Evolutionary conservation across 2,329 filamentous ascomycete genomes (phyloP).

Genomic region (Graphilbum sp.): DNA sequence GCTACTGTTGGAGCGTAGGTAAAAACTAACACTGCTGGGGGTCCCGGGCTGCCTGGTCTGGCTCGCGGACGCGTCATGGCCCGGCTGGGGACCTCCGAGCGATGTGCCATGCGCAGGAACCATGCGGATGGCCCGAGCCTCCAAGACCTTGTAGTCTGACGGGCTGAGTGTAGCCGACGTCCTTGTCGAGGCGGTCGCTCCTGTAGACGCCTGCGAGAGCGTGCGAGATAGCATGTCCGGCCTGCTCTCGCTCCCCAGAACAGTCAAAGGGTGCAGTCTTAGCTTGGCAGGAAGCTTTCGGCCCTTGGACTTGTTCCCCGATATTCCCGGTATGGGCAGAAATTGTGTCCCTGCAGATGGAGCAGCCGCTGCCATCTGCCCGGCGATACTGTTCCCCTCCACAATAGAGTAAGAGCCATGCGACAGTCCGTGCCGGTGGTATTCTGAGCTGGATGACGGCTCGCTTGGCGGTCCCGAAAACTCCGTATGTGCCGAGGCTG

Average conservation of each 20-base stretch:
- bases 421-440: too few relatives aligned
- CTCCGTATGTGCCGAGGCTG: conserved; percentile 3
- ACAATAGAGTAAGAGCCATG: too few relatives aligned
- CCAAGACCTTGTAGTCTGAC: conserved; percentile 12
- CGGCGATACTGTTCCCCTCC: too few relatives aligned
- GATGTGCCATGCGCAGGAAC: conserved; percentile 13
- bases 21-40: conserved; percentile 34
- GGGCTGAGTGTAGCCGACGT: not conserved
- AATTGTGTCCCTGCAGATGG: not conserved
- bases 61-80: not conserved
- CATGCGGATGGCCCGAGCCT: conserved; percentile 23
- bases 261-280: not conserved
- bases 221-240: conserved; percentile 1
- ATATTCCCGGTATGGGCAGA: not conserved
- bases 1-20: conserved; percentile 19
- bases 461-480: not conserved
- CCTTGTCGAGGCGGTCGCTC: conserved; percentile 10
- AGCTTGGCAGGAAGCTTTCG: not conserved
- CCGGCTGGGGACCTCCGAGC: not conserved
- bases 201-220: conserved; percentile 20
- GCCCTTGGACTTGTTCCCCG: not conserved
- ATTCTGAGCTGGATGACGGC: not conserved
- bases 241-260: not conserved
- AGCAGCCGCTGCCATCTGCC: too few relatives aligned
- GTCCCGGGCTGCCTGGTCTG: conserved; percentile 30